Conservation (phyloP, 2,329 filamentous ascomycete species). For the Diaporthe ilicicola region DNA sequence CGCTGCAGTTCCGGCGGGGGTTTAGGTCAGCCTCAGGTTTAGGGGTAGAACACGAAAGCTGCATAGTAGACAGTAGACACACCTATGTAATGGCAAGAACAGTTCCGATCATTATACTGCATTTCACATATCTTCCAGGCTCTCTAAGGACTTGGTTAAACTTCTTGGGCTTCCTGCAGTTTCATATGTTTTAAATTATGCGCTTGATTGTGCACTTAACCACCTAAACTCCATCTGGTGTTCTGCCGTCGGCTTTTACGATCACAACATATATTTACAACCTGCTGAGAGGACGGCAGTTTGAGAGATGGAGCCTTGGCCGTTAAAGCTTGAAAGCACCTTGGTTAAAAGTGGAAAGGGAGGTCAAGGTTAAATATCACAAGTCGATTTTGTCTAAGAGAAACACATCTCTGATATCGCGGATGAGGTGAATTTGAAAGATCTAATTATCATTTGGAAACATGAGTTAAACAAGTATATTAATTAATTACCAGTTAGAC, state of each 20-base stretch:
- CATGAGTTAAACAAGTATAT: too few species aligned
- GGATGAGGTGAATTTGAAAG: too few species aligned
- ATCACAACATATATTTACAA: too few species aligned
- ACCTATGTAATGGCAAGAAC: background rate
- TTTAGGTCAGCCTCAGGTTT: constrained; percentile 1
- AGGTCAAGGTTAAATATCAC: too few species aligned
- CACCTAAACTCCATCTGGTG: background rate
- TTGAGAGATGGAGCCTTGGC: too few species aligned
- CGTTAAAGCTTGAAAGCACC: too few species aligned
- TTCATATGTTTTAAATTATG: background rate
- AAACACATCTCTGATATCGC: too few species aligned
- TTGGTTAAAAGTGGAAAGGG: too few species aligned
- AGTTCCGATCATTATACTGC: background rate
- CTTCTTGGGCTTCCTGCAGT: background rate
- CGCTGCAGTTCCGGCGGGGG: background rate
- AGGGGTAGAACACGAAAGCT: background rate
- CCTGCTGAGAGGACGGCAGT: too few species aligned
- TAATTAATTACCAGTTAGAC: too few species aligned
- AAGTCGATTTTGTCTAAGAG: too few species aligned
- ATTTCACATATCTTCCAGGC: background rate
- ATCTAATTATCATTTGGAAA: too few species aligned
- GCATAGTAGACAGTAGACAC: background rate
- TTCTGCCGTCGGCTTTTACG: background rate
- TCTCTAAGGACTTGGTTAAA: background rate
- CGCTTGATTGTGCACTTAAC: background rate